Evolutionary conservation across 1,139 yeast genomes (phyloP).

Genomic region (Magnusiomyces fungicola): DNA sequence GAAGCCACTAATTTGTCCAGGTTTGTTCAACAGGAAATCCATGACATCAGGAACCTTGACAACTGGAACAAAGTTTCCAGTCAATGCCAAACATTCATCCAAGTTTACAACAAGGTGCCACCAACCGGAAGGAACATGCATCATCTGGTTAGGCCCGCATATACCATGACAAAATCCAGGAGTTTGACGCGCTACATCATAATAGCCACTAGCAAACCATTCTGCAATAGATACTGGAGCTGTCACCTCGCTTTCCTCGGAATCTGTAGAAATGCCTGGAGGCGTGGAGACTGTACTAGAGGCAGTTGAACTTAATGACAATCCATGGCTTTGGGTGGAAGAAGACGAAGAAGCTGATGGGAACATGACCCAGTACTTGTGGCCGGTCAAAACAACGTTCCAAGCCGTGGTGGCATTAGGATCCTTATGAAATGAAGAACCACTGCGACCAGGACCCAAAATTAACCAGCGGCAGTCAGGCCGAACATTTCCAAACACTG

Average conservation of each 20-base stretch:
- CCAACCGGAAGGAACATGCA: slow-evolving; percentile 92
- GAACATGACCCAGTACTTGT: slow-evolving; percentile 82
- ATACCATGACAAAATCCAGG: slow-evolving; percentile 54
- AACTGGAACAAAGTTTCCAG: slow-evolving; percentile 82
- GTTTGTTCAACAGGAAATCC: slow-evolving; percentile 58
- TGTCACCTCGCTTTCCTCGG: slow-evolving; percentile 81
- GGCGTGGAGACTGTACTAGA: slow-evolving; percentile 43
- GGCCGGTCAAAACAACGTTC: slow-evolving; percentile 71
- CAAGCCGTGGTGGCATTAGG: slow-evolving; percentile 89
- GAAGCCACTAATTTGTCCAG: slow-evolving; percentile 74
- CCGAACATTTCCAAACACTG: slow-evolving; percentile 41
- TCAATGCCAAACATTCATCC: slow-evolving; percentile 67
- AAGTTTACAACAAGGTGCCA: slow-evolving; percentile 89
- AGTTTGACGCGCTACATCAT: slow-evolving; percentile 45
- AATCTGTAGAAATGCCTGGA: slow-evolving; percentile 78
- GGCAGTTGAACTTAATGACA: neutral
- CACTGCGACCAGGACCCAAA: slow-evolving; percentile 72
- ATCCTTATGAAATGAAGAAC: slow-evolving; percentile 88
- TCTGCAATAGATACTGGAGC: slow-evolving; percentile 86
- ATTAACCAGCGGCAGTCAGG: slow-evolving; percentile 92
- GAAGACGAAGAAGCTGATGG: slow-evolving; percentile 46
- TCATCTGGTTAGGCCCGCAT: slow-evolving; percentile 75
- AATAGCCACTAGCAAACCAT: slow-evolving; percentile 80
- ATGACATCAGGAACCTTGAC: slow-evolving; percentile 47
- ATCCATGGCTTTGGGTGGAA: neutral